Evolutionary conservation across 2,329 filamentous ascomycete species (phyloP), one percentile per base, ranked within the genome.

Genomic region (Trichoderma guizhouense): DNA sequence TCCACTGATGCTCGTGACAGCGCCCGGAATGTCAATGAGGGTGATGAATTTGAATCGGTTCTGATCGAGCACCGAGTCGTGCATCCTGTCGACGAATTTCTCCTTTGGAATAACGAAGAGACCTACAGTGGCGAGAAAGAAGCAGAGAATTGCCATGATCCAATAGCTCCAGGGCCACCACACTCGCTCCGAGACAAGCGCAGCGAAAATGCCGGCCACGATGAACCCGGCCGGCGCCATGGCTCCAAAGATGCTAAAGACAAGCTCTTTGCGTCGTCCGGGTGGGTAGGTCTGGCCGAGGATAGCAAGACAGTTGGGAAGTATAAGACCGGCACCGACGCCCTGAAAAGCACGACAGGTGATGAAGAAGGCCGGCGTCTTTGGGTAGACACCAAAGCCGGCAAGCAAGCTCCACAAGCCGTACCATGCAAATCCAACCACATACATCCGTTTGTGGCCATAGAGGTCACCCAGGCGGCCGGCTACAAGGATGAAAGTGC

Each of bases 251-350:
- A 81, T 57, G 36, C 77, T 76, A 53, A 82, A 80, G 1, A 79
- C 77, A 75, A 81, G 77, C n/a, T 78, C 76, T 71, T 82, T 80
- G 11, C 78, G 78, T 12, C 72, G 72, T 0, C 81, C 80, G 0
- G 78, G 77, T 1, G 80, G 77, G 75, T 90, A 90, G 1, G 84
- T 83, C 0, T 81, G 79, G 5, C 88, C 87, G 4, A 90, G 76
- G 18, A 90, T 81, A 2, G 87, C 88, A 32, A 90, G 79, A 2
- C 81, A 85, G 75, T 90, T 90, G 0, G 88, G 88, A n/a, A 90
- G 77, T 60, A 84, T 75, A 57, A 90, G 81, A 0, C 87, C 86
- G 0, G 87, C 85, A 0, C 88, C 88, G 47, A 88, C 84, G 1
- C 86, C 85, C 73, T 88, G 86, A 21, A 88, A 78, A 2, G 82